Conservation (phyloP, 2,329 filamentous ascomycete genomes). For the Pyrenochaeta sp. region DNA sequence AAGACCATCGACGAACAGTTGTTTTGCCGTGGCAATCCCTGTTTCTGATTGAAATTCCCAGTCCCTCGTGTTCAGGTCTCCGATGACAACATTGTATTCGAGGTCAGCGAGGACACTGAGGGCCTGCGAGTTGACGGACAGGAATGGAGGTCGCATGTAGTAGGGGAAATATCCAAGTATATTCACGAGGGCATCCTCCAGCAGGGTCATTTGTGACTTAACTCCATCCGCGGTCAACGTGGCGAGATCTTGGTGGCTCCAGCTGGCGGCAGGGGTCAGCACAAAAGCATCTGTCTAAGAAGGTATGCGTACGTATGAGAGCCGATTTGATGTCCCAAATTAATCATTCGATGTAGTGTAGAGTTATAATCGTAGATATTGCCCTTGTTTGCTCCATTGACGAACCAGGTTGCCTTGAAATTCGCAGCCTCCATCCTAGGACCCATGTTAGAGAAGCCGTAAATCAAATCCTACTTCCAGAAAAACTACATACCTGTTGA, state of each 20-base stretch:
- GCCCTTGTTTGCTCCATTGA: too few species aligned
- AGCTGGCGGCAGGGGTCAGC: conserved; percentile 22
- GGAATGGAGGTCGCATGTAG: conserved; percentile 56
- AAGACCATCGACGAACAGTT: conserved; percentile 52
- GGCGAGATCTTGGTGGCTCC: conserved; percentile 57
- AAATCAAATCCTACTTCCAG: too few species aligned
- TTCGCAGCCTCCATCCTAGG: too few species aligned
- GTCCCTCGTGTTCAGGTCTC: conserved; percentile 66
- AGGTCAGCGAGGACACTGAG: conserved; percentile 46
- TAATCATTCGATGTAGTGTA: too few species aligned
- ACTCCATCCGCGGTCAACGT: conserved; percentile 49
- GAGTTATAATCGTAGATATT: too few species aligned
- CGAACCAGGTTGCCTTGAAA: too few species aligned
- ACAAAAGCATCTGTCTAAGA: too few species aligned
- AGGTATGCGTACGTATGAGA: too few species aligned
- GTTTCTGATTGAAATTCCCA: conserved; percentile 60
- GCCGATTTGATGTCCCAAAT: too few species aligned
- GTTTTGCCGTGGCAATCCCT: conserved; percentile 58
- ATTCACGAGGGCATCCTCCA: conserved; percentile 60
- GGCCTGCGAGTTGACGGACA: conserved; percentile 44
- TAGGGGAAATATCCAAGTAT: conserved; percentile 60
- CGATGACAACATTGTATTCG: conserved; percentile 65
- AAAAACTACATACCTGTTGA: too few species aligned
- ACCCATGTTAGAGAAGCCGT: too few species aligned
- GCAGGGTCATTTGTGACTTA: conserved; percentile 55